Base-by-base conservation (phyloP, 306 rosid species). In the Mucuna pruriens region DNA sequence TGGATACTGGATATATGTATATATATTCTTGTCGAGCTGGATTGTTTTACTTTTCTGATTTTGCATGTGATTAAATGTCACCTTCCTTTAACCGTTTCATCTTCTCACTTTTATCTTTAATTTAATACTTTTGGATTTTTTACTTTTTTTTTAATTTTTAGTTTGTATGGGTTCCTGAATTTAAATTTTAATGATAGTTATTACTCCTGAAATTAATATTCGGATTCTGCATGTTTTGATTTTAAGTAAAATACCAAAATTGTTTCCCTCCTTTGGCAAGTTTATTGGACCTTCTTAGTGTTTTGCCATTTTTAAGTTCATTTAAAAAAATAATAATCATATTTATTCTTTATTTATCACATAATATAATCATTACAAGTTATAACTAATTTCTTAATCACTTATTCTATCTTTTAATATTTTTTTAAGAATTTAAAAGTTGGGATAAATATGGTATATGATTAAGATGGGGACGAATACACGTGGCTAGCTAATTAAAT, bases 1-100 rank as follows among this genome's bases (percentile, higher is more conserved):
- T 15, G 9, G 1, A 4, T 19, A 11, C 16, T 15, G 9, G 1
- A 4, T 19, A 11, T 49, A 29, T 29, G 31, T 29, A 29, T 29
- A 6, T 0, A 52, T 52, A 55, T 22, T 9, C 36, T 11, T 15
- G 6, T 48, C 0, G 44, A 4, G 20, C 7, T 4, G 52, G 5
- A 1, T 72, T 71, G 33, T 49, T 52, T 51, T 49, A 40, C 40
- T 62, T 76, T 31, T 76, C 36, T 46, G 31, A 26, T 45, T 46
- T 77, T 20, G n/a, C 74, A 63, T 34, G 81, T 77, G 81, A 12
- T 45, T 20, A 19, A 63, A 29, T 57, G 48, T n/a, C 15, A 17
- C 70, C 16, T 1, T 0, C 49, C 33, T 33, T 51, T 34, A 1
- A 15, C 17, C 22, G 11, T 42, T 67, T 0, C 44, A 63, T 1